Conservation (phyloP, 1,284 basidiomycete species). For the Leccinum solheimii region DNA sequence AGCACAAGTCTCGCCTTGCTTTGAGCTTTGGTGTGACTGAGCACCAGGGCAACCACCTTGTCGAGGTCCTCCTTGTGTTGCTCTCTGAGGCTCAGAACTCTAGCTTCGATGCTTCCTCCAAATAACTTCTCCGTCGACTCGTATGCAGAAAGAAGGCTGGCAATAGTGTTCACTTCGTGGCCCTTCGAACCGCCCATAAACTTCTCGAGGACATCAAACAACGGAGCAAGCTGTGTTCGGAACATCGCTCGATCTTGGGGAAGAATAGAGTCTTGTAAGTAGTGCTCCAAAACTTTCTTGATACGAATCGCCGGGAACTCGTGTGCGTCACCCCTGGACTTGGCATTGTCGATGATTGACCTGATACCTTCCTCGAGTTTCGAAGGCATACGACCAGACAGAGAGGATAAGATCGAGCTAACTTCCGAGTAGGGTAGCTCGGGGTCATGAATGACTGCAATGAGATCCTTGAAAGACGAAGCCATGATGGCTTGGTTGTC, state of each 20-base stretch:
- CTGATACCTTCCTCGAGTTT: conserved; percentile 91
- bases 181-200: conserved; percentile 85
- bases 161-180: conserved; percentile 81
- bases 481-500: conserved; percentile 91
- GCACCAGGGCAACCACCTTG: conserved; percentile 76
- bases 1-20: conserved; percentile 91
- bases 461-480: conserved; percentile 79
- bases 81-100: conserved; percentile 48
- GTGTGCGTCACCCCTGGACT: conserved; percentile 61
- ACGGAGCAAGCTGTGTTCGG: conserved; percentile 66
- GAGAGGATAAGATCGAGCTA: conserved; percentile 80
- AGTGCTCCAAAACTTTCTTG: conserved; percentile 84
- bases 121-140: conserved; percentile 66
- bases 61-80: conserved; percentile 82
- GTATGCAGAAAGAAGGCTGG: conserved; percentile 73
- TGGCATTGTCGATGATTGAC: conserved; percentile 74
- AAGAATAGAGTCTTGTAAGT: conserved; percentile 79
- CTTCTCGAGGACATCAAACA: conserved; percentile 80
- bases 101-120: conserved; percentile 89
- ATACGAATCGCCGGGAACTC: conserved; percentile 89
- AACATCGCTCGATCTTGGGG: conserved; percentile 80
- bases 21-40: conserved; percentile 95
- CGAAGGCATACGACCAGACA: conserved; percentile 91
- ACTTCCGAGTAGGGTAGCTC: conserved; percentile 92
- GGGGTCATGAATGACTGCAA: conserved; percentile 75